phyloP scores from a whole-genome alignment of 441 rosid genomes.

The Theobroma grandiflorum region DNA sequence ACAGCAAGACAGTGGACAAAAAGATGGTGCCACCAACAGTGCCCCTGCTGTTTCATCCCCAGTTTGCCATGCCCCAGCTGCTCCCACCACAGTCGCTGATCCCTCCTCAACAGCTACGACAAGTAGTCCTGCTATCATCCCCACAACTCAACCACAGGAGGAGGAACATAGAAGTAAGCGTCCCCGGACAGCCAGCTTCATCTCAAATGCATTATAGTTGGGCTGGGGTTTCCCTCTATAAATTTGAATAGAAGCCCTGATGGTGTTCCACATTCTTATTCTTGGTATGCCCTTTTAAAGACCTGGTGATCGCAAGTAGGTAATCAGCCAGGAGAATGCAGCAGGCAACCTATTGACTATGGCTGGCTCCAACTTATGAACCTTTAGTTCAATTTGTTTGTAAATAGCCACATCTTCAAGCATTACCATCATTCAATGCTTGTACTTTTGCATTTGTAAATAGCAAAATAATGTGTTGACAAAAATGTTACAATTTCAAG shows the following conservation, averaged over 20 bases:
- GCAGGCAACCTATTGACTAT: neutral
- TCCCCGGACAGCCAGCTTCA: constrained; percentile 19
- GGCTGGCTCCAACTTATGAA: neutral
- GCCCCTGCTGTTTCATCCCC: neutral
- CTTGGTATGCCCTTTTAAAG: neutral
- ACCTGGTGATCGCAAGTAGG: neutral
- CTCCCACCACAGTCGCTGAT: neutral
- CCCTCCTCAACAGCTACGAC: too few species aligned
- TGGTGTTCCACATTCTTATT: too few species aligned
- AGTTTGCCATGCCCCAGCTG: neutral
- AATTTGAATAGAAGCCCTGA: neutral
- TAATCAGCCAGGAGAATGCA: neutral
- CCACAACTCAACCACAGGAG: neutral
- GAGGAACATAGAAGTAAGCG: constrained; percentile 15
- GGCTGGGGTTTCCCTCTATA: constrained; percentile 15
- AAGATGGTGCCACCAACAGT: neutral
- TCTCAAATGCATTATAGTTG: constrained; percentile 1
- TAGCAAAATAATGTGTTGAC: neutral
- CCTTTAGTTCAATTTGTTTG: neutral
- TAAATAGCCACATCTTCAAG: neutral
- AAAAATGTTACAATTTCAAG: too few species aligned
- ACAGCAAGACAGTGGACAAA: neutral
- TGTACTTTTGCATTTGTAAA: neutral
- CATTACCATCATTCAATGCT: neutral
- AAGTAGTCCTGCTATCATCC: neutral